Evolutionary conservation across 106 monocot species (phyloP).

Genomic region (Dendrobium huoshanense): DNA sequence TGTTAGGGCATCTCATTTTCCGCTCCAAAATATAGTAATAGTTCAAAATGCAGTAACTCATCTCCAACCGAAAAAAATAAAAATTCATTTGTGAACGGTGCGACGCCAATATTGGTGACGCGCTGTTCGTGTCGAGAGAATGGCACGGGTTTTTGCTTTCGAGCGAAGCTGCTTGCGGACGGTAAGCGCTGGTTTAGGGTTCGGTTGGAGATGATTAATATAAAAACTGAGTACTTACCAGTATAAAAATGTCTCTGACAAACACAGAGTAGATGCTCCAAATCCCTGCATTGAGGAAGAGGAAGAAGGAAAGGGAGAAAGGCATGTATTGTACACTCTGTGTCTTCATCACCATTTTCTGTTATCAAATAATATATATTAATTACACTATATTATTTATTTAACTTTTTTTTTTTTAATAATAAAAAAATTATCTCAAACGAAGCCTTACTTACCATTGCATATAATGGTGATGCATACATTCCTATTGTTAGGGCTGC

Average conservation of each 20-base stretch:
- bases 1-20: neutral
- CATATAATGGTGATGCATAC: conserved; percentile 40
- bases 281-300: conserved; percentile 47
- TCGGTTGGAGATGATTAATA: neutral
- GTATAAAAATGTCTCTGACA: conserved; percentile 37
- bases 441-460: conserved; percentile 20
- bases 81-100: too few species aligned
- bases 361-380: neutral
- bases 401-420: too few species aligned
- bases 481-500: conserved; percentile 37
- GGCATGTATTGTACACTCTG: conserved; percentile 55
- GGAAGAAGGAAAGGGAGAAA: conserved; percentile 47
- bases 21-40: too few species aligned
- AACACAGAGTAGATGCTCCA: conserved; percentile 46
- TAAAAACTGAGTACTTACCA: conserved; percentile 19
- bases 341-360: conserved; percentile 42
- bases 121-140: too few species aligned
- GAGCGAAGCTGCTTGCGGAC: too few species aligned
- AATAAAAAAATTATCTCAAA: neutral
- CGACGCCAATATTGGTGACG: too few species aligned
- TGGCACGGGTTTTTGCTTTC: too few species aligned
- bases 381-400: neutral
- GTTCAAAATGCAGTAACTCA: too few species aligned
- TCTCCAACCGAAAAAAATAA: too few species aligned
- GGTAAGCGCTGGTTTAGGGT: neutral